A percentile compares a stretch with the other conserved stretches of the same genome.
phyloP scores from a whole-genome alignment of 2,329 filamentous ascomycete genomes.

The Clonostachys sp. region DNA sequence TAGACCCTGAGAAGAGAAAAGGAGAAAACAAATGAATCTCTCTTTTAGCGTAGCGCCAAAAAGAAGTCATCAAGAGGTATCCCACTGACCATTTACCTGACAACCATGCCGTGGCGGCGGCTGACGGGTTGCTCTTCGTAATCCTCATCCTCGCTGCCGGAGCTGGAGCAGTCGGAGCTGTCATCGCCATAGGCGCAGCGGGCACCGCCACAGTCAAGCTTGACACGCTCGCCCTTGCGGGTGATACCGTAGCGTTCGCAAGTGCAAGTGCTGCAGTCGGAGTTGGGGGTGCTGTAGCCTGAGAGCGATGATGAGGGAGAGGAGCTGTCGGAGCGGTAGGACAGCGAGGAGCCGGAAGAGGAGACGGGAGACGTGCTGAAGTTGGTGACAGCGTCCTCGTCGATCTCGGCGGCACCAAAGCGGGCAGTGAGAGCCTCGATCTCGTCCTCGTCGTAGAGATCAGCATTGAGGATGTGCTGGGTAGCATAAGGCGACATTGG shows the following conservation, averaged over 20 bases:
- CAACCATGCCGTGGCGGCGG: constrained; percentile 61
- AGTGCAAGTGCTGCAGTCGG: constrained; percentile 75
- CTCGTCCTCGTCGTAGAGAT: constrained; percentile 68
- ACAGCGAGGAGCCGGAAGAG: constrained; percentile 65
- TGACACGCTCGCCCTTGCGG: constrained; percentile 85
- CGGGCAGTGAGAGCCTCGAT: constrained; percentile 76
- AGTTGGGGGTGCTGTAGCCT: constrained; percentile 74
- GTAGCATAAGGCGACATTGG: constrained; percentile 85
- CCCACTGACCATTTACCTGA: constrained; percentile 27
- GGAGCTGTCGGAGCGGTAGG: constrained; percentile 69
- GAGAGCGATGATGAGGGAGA: constrained; percentile 69
- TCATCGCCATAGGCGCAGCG: constrained; percentile 81
- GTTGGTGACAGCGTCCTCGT: constrained; percentile 51
- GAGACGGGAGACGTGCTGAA: constrained; percentile 58
- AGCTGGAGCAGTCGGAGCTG: constrained; percentile 65
- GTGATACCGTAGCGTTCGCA: constrained; percentile 98
- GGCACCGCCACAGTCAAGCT: constrained; percentile 88
- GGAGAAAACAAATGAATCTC: constrained; percentile 2
- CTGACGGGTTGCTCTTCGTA: constrained; percentile 32
- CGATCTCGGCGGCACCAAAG: constrained; percentile 60
- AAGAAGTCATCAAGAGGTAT: background rate
- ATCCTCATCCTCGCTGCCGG: constrained; percentile 57
- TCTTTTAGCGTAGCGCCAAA: constrained; percentile 9
- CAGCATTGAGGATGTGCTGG: constrained; percentile 76
- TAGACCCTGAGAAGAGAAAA: background rate